Conservation (phyloP, 2,329 filamentous ascomycete genomes). For the Chaetomiaceae sp. region DNA sequence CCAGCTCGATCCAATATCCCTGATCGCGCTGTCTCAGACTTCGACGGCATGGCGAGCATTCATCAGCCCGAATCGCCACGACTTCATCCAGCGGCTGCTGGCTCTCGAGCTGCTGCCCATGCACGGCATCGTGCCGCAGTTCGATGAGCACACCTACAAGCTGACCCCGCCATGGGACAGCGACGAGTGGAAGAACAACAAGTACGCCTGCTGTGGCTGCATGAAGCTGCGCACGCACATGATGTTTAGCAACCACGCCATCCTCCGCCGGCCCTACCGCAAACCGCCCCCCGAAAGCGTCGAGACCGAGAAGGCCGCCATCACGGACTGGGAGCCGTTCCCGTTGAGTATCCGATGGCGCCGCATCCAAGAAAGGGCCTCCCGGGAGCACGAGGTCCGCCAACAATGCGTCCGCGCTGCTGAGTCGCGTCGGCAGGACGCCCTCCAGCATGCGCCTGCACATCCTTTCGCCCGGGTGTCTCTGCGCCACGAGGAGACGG, state of each 20-base stretch:
- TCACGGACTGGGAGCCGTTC: conserved; percentile 21
- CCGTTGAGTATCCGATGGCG: conserved; percentile 1
- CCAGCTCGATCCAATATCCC: conserved; percentile 19
- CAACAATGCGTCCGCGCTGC: not conserved
- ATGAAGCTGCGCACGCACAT: conserved; percentile 21
- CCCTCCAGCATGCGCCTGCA: not conserved
- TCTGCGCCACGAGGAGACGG: not conserved
- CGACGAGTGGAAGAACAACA: conserved; percentile 14
- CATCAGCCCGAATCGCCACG: conserved; percentile 15
- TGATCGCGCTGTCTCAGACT: conserved; percentile 21
- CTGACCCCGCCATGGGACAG: conserved; percentile 6
- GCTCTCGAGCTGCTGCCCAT: conserved; percentile 23
- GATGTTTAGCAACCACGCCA: conserved; percentile 23
- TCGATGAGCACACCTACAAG: conserved; percentile 3
- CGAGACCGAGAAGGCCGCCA: conserved; percentile 7
- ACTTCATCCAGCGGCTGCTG: conserved; percentile 21
- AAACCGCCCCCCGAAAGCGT: conserved; percentile 19
- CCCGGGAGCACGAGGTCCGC: not conserved
- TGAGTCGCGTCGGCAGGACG: too few relatives aligned
- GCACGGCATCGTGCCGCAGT: conserved; percentile 18
- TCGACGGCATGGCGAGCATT: conserved; percentile 9
- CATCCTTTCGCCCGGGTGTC: not conserved
- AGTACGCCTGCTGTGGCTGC: conserved; percentile 24
- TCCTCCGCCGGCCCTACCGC: conserved; percentile 15
- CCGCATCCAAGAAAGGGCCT: conserved; percentile 3